Base-by-base conservation (phyloP, 441 rosid genomes). In the Melastoma candidum region DNA sequence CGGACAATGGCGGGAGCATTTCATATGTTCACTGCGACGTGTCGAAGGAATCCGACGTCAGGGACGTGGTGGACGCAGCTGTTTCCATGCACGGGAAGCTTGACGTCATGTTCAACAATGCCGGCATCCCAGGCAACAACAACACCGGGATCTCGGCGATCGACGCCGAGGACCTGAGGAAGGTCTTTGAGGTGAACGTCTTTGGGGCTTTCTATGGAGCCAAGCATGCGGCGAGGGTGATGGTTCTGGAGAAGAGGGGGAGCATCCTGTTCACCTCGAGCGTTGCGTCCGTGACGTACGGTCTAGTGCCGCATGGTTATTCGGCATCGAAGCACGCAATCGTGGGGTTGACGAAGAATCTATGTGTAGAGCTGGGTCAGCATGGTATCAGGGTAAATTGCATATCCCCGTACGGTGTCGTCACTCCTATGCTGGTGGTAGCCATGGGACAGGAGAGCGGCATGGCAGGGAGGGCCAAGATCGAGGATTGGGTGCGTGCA, bases 1-100 rank as follows among this genome's bases (percentile, higher is more conserved):
- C 45, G 9, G 48, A 24, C 2, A 24, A 68, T 3, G 58, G 0
- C 8, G 41, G 39, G 39, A 36, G 10, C 43, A 36, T 24, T 24
- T 24, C 26, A 2, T 24, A 24, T 2, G 2, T 24, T 24, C 26
- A 24, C 2, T 24, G 26, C 26, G 26, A 24, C 26, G 2, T 24
- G 26, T 1, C 70, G 1, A 44, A 41, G 2, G 76, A 73, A 12
- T 13, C 66, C 0, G 68, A 76, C 11, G 60, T 73, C 7, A 48
- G 54, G 54, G 66, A 66, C 0, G 72, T 68, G 0, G 76, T 76
- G 2, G 76, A 68, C 48, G 13, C 47, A 0, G 68, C 74, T 0
- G 68, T 76, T 22, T 71, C 76, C 6, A 26, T 29, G 26, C 27
- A 59, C 41, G 63, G 63, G 14, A 59, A 59, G 56, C 63, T 59